A percentile compares a stretch with the other conserved stretches of the same genome.
phyloP scores from a whole-genome alignment of 257 asterid genomes.

The Capsicum baccatum region DNA sequence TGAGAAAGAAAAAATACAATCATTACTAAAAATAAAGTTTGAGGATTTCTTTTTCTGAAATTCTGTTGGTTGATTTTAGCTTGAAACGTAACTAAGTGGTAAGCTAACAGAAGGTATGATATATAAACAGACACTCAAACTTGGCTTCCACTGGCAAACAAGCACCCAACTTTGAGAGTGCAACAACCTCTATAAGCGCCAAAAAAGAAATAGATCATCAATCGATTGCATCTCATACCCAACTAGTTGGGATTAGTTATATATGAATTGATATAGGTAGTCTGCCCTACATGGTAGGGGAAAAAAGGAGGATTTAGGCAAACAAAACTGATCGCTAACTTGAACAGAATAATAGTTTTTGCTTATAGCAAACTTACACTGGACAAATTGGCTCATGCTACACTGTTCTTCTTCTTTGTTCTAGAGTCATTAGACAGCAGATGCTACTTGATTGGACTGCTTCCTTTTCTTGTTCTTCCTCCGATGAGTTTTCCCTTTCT shows the following conservation, averaged over 20 bases:
- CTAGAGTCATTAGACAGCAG: slow-evolving; percentile 13
- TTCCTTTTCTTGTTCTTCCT: slow-evolving; percentile 69
- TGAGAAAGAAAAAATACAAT: not conserved
- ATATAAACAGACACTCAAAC: not conserved
- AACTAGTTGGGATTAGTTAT: not conserved
- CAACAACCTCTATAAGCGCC: not conserved
- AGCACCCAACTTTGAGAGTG: not conserved
- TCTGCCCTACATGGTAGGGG: not conserved
- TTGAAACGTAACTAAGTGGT: not conserved
- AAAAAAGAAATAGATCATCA: not conserved
- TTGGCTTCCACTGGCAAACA: not conserved
- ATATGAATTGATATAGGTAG: not conserved
- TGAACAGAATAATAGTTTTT: not conserved
- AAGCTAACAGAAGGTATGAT: not conserved
- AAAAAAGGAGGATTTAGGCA: not conserved
- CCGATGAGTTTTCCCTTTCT: slow-evolving; percentile 43
- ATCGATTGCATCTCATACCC: not conserved
- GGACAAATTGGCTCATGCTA: not conserved
- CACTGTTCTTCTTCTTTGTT: not conserved
- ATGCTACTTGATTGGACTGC: slow-evolving; percentile 28
- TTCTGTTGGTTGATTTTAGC: not conserved
- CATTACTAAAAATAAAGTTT: not conserved
- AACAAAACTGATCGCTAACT: slow-evolving; percentile 17
- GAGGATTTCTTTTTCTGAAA: not conserved
- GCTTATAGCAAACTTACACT: not conserved